A percentile compares a stretch with the other conserved stretches of the same genome.
Conservation (phyloP, 2,329 filamentous ascomycete species). For the Aspergillus oerlinghausenensis region DNA sequence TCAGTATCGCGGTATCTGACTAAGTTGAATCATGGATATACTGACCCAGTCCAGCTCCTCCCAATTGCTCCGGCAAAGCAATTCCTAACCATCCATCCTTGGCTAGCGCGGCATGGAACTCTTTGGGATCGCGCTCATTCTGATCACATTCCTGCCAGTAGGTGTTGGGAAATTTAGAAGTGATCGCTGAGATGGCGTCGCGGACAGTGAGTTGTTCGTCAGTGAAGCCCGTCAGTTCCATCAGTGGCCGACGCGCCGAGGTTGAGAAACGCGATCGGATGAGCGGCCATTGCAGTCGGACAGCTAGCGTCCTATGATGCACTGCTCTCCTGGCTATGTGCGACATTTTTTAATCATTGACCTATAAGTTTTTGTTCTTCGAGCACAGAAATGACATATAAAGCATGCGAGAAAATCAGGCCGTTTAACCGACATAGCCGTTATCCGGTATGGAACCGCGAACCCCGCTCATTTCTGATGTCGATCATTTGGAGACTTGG, state of each 20-base stretch:
- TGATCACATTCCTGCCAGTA: conserved; percentile 76
- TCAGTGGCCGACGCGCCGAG: conserved; percentile 44
- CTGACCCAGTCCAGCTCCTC: conserved; percentile 63
- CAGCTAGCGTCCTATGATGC: neutral
- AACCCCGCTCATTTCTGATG: neutral
- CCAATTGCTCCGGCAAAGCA: conserved; percentile 68
- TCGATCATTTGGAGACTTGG: neutral
- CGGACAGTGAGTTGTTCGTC: conserved; percentile 69
- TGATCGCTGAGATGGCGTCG: conserved; percentile 65
- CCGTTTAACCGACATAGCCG: conserved; percentile 1
- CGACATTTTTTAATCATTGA: conserved; percentile 4
- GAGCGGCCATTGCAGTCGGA: neutral
- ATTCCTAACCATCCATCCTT: conserved; percentile 78
- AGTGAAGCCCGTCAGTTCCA: conserved; percentile 69
- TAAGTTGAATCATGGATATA: neutral
- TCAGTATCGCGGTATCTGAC: too few species aligned
- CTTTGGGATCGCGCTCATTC: conserved; percentile 64
- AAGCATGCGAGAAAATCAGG: neutral
- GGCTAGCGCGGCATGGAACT: conserved; percentile 70
- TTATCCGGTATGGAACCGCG: conserved; percentile 4
- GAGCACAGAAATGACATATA: neutral
- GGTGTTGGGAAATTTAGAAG: conserved; percentile 62
- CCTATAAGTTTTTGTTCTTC: neutral
- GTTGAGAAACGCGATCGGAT: conserved; percentile 25
- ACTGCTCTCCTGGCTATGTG: neutral